A percentile compares a stretch with the other conserved stretches of the same genome.
These are phyloP conservation scores for Coemansia sp. DNA, from an alignment of 192 early-diverging fungal genomes.

Conservation along the genomic window DNA sequence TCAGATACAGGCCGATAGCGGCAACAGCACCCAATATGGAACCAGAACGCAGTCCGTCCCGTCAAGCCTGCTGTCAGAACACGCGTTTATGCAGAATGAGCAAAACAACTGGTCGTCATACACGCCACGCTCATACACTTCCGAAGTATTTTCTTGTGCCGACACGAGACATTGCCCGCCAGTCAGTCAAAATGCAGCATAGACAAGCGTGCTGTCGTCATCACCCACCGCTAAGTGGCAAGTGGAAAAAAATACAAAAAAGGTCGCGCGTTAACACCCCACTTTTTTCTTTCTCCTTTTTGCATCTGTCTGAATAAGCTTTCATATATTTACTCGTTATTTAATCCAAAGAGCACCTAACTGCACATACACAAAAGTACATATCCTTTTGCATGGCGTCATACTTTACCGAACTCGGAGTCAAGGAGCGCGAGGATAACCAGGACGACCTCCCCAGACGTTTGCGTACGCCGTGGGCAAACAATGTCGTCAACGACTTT, in stretches of 20 bases:
- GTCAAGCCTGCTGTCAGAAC: background rate
- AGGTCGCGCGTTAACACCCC: background rate
- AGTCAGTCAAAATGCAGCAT: too few relatives aligned
- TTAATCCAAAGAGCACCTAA: conserved; percentile 1
- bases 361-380: background rate
- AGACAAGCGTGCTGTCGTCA: conserved; percentile 11
- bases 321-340: background rate
- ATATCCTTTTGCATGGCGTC: conserved; percentile 30
- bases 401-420: conserved; percentile 36
- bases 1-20: background rate
- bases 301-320: background rate
- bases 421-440: conserved; percentile 32
- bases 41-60: conserved; percentile 3
- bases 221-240: background rate
- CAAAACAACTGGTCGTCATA: background rate
- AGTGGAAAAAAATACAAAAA: too few relatives aligned
- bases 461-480: conserved; percentile 35
- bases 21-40: background rate
- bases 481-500: conserved; percentile 40
- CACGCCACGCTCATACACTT: background rate
- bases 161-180: too few relatives aligned
- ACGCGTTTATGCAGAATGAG: background rate
- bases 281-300: conserved; percentile 3
- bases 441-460: conserved; percentile 11
- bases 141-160: background rate